These are phyloP conservation scores for Epichloe gansuensis DNA, from an alignment of 2,329 filamentous ascomycete genomes.

Conservation along the genomic window DNA sequence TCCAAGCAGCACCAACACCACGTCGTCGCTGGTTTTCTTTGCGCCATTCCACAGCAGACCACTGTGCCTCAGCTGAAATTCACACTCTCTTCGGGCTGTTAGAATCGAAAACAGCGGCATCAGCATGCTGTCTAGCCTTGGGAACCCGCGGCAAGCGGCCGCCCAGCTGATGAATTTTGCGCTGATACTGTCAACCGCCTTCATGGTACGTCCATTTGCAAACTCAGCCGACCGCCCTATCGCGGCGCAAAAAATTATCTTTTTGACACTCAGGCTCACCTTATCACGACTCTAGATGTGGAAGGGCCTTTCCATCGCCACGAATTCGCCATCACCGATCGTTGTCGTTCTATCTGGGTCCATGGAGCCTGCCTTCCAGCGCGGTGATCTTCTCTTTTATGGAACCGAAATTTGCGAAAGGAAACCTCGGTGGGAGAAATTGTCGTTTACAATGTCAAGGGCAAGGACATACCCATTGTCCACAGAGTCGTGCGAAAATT, in stretches of 20 bases:
- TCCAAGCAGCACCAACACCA: neutral
- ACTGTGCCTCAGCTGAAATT: neutral
- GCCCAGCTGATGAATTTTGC: slow-evolving; percentile 82
- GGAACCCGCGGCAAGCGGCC: slow-evolving; percentile 69
- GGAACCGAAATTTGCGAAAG: slow-evolving; percentile 54
- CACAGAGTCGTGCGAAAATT: slow-evolving; percentile 77
- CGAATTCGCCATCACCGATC: slow-evolving; percentile 65
- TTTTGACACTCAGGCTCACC: too few relatives aligned
- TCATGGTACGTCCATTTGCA: slow-evolving; percentile 53
- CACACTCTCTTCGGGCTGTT: neutral
- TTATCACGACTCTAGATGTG: slow-evolving; percentile 42
- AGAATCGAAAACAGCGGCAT: neutral
- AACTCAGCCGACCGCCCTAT: neutral
- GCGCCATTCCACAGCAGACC: neutral
- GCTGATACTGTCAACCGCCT: slow-evolving; percentile 78
- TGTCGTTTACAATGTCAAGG: slow-evolving; percentile 68
- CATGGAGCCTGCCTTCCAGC: slow-evolving; percentile 75
- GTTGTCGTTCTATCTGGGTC: slow-evolving; percentile 76
- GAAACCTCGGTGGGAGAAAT: slow-evolving; percentile 45
- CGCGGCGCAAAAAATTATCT: neutral
- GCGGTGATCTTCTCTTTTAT: slow-evolving; percentile 67
- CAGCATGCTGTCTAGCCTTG: slow-evolving; percentile 55
- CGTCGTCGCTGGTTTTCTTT: neutral
- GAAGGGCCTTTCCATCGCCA: slow-evolving; percentile 75
- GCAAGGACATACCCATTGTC: slow-evolving; percentile 96